Evolutionary conservation across 2,329 filamentous ascomycete genomes (phyloP), one percentile per base, ranked within the genome.

Genomic region (Neurospora sp.): DNA sequence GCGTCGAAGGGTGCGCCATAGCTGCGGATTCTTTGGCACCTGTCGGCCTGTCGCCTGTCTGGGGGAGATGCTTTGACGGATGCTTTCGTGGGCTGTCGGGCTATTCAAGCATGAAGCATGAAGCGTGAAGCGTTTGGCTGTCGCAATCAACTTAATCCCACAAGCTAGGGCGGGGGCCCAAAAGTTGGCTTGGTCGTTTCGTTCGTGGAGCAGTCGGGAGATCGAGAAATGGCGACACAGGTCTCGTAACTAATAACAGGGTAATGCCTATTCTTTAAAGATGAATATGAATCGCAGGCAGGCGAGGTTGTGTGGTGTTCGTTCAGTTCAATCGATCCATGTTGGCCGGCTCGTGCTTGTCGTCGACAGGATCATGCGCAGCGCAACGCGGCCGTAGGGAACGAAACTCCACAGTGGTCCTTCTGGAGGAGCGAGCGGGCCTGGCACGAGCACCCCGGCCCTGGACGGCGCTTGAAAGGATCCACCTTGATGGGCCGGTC

Each of bases 1-100:
- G 73, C 4, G 74, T 75, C 28, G 72, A 72, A 33, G 73, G 73
- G 46, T 74, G 72, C 19, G 73, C 74, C 75, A 76, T 76, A 71
- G 66, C 68, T 71, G 67, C 58, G 68, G 69, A 67, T 39, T 66
- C 67, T 17, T 62, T 62, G 52, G 28, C 52, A 62, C 52, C 52
- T 62, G 52, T 62, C 52, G 52, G n/a, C 13, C 46, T 58, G 23
- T 33, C 13, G 52, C 3, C 28, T 62, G 52, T 62, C 28, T 17
- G 1, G 52, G 0, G 15, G 23, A 5, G 4, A 36, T 33, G 28
- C 15, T 33, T 17, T 33, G 52, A 62, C 52, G 52, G 23, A 33
- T 33, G 23, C 52, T 62, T 62, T 62, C 52, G 52, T 62, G 13
- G 23, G 23, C 13, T 36, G 52, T 33, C 52, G 52, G 28, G 52